A percentile compares a stretch with the other conserved stretches of the same genome.
These are phyloP conservation scores for Ceratocystis diversiconidia DNA, from an alignment of 2,329 filamentous ascomycete species.

Conservation along the genomic window DNA sequence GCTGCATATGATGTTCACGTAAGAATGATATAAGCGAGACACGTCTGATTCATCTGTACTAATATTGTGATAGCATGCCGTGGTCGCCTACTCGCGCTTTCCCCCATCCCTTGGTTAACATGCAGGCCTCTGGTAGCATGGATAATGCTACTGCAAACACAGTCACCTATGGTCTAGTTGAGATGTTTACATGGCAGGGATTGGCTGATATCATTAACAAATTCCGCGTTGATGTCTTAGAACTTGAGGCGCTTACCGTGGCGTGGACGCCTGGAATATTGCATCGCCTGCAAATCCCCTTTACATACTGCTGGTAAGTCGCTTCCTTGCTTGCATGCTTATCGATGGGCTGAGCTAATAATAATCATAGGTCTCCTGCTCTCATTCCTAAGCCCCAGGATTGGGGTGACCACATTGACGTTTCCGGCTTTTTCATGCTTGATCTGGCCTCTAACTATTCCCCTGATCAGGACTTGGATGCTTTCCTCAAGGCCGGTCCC, in stretches of 20 bases:
- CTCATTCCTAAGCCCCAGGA: constrained; percentile 67
- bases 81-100: constrained; percentile 79
- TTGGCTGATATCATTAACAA: constrained; percentile 82
- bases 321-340: background rate
- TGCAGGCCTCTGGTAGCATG: constrained; percentile 54
- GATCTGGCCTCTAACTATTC: constrained; percentile 51
- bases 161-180: constrained; percentile 68
- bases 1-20: constrained; percentile 82
- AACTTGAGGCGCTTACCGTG: constrained; percentile 61
- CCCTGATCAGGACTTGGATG: constrained; percentile 48
- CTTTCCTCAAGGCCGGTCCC: constrained; percentile 53
- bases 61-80: constrained; percentile 64
- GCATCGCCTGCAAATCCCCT: constrained; percentile 60
- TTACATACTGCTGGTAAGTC: constrained; percentile 70
- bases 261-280: constrained; percentile 75
- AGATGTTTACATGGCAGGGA: constrained; percentile 89
- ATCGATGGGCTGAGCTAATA: background rate
- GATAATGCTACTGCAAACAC: constrained; percentile 69
- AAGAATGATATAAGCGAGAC: constrained; percentile 25
- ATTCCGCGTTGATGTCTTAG: constrained; percentile 61
- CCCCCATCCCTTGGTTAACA: constrained; percentile 73
- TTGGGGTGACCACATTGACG: constrained; percentile 56
- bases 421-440: constrained; percentile 66
- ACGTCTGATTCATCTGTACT: background rate
- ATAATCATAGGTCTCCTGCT: constrained; percentile 42